A percentile compares a stretch with the other conserved stretches of the same genome.
Conservation (phyloP, 2,329 filamentous ascomycete genomes). For the Stagonosporopsis tanaceti region DNA sequence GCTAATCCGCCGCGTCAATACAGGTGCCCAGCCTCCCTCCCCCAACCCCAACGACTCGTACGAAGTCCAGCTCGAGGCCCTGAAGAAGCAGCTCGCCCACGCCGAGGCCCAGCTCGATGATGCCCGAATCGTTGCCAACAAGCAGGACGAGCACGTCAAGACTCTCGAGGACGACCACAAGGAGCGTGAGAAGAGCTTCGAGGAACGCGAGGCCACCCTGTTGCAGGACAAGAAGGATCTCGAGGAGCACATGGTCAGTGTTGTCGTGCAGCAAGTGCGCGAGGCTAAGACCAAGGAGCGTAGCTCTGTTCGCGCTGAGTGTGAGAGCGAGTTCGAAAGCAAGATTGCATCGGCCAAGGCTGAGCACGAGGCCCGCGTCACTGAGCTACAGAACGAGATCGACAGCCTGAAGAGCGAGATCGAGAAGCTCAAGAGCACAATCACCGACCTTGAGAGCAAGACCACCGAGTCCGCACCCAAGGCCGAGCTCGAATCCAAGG, state of each 20-base stretch:
- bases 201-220: constrained; percentile 40
- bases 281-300: constrained; percentile 51
- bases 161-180: constrained; percentile 45
- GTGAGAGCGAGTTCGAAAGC: constrained; percentile 42
- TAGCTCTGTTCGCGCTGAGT: constrained; percentile 46
- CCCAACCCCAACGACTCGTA: constrained; percentile 39
- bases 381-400: constrained; percentile 40
- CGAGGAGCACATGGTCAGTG: constrained; percentile 53
- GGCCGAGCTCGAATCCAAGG: constrained; percentile 41
- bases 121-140: constrained; percentile 40
- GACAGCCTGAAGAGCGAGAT: constrained; percentile 40
- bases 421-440: constrained; percentile 37
- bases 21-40: constrained; percentile 36
- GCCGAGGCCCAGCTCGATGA: constrained; percentile 45
- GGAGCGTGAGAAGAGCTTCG: constrained; percentile 41
- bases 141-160: constrained; percentile 41
- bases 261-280: constrained; percentile 52
- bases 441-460: constrained; percentile 32
- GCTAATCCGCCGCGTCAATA: constrained; percentile 34
- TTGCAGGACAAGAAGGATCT: constrained; percentile 50
- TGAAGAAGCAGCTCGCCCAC: constrained; percentile 42
- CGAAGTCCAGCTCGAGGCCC: constrained; percentile 43
- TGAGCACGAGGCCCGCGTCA: constrained; percentile 32
- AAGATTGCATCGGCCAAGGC: constrained; percentile 34
- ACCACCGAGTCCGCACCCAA: constrained; percentile 29